These are phyloP conservation scores for Termitomyces sp. DNA, from an alignment of 768 basidiomycete genomes.

Conservation along the genomic window DNA sequence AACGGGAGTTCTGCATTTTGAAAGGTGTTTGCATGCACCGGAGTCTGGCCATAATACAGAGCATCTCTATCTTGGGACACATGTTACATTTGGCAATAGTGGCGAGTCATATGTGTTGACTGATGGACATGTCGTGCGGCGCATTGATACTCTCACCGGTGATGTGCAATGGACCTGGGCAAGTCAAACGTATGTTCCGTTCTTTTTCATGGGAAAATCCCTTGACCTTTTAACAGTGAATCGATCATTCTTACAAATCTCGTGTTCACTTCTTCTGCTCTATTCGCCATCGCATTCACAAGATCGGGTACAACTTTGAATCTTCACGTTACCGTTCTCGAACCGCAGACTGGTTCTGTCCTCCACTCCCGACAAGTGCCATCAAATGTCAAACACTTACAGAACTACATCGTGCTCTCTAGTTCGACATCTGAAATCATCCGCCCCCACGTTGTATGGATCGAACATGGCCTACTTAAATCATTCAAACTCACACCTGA, in stretches of 20 bases:
- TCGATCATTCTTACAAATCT: conserved; percentile 61
- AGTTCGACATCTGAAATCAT: conserved; percentile 1
- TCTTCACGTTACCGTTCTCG: conserved; percentile 60
- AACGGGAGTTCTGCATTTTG: conserved; percentile 55
- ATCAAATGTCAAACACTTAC: conserved; percentile 35
- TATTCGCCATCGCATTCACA: conserved; percentile 54
- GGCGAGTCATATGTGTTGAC: conserved; percentile 46
- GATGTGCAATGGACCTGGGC: conserved; percentile 65
- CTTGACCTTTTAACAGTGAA: conserved; percentile 35
- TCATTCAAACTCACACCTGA: conserved; percentile 45
- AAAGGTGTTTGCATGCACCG: conserved; percentile 52
- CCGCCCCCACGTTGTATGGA: conserved; percentile 41
- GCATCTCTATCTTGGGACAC: conserved; percentile 49
- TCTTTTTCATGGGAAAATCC: neutral
- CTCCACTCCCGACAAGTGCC: conserved; percentile 46
- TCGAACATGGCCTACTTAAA: conserved; percentile 45
- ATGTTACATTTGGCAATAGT: conserved; percentile 30
- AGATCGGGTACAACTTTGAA: conserved; percentile 51
- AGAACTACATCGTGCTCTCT: conserved; percentile 25
- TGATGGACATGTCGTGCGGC: conserved; percentile 53
- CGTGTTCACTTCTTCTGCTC: conserved; percentile 38
- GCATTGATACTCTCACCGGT: conserved; percentile 46
- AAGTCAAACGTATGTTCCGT: conserved; percentile 53
- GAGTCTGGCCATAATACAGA: conserved; percentile 39
- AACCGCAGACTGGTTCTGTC: conserved; percentile 45